phyloP scores from a whole-genome alignment of 2,329 filamentous ascomycete genomes.

The Coniochaeta sp. region DNA sequence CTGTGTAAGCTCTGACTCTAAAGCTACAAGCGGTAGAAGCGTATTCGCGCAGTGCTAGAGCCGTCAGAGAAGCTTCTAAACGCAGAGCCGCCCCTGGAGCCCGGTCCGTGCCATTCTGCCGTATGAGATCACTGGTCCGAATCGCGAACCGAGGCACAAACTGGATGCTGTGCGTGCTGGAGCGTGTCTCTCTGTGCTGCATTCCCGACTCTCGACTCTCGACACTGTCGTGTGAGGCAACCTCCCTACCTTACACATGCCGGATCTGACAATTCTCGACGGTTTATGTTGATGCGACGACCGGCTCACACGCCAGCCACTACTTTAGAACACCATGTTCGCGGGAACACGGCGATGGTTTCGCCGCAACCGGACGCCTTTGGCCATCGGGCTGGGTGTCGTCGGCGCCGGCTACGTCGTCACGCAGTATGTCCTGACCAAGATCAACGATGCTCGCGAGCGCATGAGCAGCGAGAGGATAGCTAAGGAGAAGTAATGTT shows the following conservation, averaged over 20 bases:
- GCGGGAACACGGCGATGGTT: constrained; percentile 81
- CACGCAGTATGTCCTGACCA: constrained; percentile 84
- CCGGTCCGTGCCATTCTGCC: background rate
- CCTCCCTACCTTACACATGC: background rate
- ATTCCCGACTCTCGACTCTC: background rate
- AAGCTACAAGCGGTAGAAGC: too few species aligned
- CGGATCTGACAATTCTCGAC: background rate
- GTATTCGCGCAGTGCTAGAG: background rate
- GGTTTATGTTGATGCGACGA: background rate
- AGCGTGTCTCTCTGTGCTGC: background rate
- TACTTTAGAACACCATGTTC: constrained; percentile 41
- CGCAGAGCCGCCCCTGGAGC: background rate
- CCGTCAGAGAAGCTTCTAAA: background rate
- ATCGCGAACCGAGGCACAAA: constrained; percentile 1
- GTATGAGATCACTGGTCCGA: background rate
- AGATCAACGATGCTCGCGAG: constrained; percentile 88
- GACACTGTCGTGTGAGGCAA: background rate
- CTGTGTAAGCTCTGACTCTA: background rate
- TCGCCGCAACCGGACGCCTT: constrained; percentile 80
- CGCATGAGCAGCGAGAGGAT: constrained; percentile 95
- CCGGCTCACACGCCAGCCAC: background rate
- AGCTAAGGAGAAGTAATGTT: constrained; percentile 87
- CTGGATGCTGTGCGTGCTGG: background rate
- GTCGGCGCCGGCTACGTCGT: constrained; percentile 86
- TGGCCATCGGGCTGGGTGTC: constrained; percentile 82